These are phyloP conservation scores for Talaromyces pinophilus DNA, from an alignment of 2,329 filamentous ascomycete species.

Conservation along the genomic window DNA sequence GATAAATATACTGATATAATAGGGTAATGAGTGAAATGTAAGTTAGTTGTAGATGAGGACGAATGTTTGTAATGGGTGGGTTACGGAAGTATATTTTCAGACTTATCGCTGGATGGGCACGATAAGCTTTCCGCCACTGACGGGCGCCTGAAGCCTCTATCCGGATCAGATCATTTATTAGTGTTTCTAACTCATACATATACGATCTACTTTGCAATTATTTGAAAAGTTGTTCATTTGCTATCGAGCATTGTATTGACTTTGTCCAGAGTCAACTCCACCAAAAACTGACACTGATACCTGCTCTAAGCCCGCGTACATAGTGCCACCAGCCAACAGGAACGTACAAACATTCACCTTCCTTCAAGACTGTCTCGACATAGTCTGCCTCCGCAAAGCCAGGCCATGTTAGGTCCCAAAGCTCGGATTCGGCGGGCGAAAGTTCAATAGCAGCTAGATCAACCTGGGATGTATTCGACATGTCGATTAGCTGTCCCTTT, in stretches of 20 bases:
- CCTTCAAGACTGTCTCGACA: constrained; percentile 72
- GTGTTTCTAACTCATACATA: background rate
- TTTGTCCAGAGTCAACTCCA: constrained; percentile 61
- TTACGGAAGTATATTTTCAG: constrained; percentile 4
- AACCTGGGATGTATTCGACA: constrained; percentile 83
- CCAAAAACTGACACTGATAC: constrained; percentile 97
- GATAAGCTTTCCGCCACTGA: constrained; percentile 16
- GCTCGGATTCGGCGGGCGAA: constrained; percentile 44
- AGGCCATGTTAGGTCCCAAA: constrained; percentile 52
- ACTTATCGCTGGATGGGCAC: constrained; percentile 11
- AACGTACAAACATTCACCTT: constrained; percentile 85
- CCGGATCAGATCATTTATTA: background rate
- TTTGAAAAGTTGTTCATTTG: background rate
- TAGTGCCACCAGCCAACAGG: constrained; percentile 99
- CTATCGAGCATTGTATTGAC: background rate
- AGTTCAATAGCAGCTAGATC: constrained; percentile 72
- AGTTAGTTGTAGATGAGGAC: background rate
- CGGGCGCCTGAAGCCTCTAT: background rate
- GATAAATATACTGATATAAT: background rate
- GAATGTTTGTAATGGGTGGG: background rate
- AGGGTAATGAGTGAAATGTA: background rate
- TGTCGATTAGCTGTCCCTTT: constrained; percentile 61
- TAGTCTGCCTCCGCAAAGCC: constrained; percentile 64
- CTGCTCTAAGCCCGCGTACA: constrained; percentile 78
- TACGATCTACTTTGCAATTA: background rate